Percentiles rank a stretch among this genome's conserved stretches.
phyloP scores from a whole-genome alignment of 2,329 filamentous ascomycete species.

The Colletotrichum sojae region DNA sequence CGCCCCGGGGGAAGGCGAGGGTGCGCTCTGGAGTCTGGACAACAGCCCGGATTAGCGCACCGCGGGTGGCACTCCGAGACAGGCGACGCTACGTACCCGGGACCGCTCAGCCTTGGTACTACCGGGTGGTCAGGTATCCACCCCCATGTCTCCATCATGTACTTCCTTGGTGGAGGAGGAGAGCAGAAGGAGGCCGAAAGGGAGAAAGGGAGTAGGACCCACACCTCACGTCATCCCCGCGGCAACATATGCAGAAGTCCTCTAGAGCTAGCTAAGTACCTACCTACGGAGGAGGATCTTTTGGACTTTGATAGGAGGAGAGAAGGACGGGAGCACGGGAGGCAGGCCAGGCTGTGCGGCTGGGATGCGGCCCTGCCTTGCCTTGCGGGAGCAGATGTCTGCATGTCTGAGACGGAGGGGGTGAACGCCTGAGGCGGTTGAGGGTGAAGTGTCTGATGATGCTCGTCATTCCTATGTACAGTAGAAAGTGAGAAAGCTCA shows the following conservation, averaged over 20 bases:
- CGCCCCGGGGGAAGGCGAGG: neutral
- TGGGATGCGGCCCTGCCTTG: neutral
- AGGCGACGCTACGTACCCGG: slow-evolving; percentile 1
- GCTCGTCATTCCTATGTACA: slow-evolving; percentile 12
- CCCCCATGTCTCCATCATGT: slow-evolving; percentile 20
- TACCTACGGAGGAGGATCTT: neutral
- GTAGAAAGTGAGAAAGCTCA: neutral
- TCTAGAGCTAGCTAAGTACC: neutral
- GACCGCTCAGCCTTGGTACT: slow-evolving; percentile 17
- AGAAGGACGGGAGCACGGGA: neutral
- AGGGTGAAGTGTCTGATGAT: neutral
- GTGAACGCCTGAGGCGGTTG: too few relatives aligned
- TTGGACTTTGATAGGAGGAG: neutral
- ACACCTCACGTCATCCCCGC: slow-evolving; percentile 37
- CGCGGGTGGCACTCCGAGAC: slow-evolving; percentile 40
- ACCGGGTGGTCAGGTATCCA: neutral
- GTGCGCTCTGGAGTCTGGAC: neutral
- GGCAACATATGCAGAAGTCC: slow-evolving; percentile 26
- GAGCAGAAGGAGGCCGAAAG: slow-evolving; percentile 20
- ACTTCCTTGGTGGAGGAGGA: neutral
- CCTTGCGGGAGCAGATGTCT: neutral
- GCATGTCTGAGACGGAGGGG: slow-evolving; percentile 11
- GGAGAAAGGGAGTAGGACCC: slow-evolving; percentile 22
- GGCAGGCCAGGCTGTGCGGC: slow-evolving; percentile 11
- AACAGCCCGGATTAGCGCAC: slow-evolving; percentile 5